Base-by-base conservation (phyloP, 2,329 filamentous ascomycete species). In the Neocatenulostroma microsporum region DNA sequence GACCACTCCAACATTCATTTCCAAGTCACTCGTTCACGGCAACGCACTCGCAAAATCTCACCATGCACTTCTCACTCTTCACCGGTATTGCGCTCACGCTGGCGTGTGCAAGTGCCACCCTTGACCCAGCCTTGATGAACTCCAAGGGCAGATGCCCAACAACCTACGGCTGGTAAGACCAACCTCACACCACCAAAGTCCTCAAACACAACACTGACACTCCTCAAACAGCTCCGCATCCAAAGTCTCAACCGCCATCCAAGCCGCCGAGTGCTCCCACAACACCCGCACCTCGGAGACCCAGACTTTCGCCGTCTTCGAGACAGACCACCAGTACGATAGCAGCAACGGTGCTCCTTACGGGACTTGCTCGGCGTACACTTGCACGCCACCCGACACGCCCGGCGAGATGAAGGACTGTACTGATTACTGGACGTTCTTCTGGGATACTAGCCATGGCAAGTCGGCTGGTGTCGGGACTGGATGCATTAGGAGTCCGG, bases 271-370 rank as follows among this genome's bases (percentile, higher is more conserved):
- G 44, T 66, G 62, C 52, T 52, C 54, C 35, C 55, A 64, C 50
- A 66, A 64, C 51, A 64, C 61, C 1, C 60, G 61, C 23, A 56
- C 54, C 27, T 50, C 49, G 10, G 44, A 48, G 24, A 55, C 41
- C 1, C 57, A 66, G 40, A 65, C 61, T 11, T 65, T 64, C 28
- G 62, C 61, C 30, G 49, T 63, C 33, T 64, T 63, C 49, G 56
- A 50, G n/a, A 61, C 57, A 5, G 64, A 71, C 50, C 66, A 69
- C 50, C 49, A 66, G 37, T 68, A 68, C 47, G 63, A 70, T 44
- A 44, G 40, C 15, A 48, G 48, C 41, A 37, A 68, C 40, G 69
- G 41, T 13, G 61, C 58, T 3, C 67, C 67, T 2, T 71, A 71
- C 47, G 68, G 67, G 1, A 70, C 65, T 4, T 72, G 64, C 50